phyloP scores from a whole-genome alignment of 78 protist genomes.

The Dictyostelium brefeldianum region DNA sequence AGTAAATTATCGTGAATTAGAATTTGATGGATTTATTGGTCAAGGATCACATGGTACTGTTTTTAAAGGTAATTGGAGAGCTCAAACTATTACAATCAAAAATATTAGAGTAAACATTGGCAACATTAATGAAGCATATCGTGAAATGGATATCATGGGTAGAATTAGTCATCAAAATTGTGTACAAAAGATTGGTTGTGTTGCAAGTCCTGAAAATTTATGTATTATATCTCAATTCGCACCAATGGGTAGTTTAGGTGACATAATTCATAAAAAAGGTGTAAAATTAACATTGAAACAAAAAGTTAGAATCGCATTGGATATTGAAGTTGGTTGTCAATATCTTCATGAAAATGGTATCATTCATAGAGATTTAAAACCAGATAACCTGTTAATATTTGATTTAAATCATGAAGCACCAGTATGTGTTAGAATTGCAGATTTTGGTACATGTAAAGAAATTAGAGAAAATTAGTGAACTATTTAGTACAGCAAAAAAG shows the following conservation, averaged over 20 bases:
- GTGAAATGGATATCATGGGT: too few relatives aligned
- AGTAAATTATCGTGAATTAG: conserved; percentile 40
- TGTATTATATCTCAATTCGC: conserved; percentile 11
- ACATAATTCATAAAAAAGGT: too few relatives aligned
- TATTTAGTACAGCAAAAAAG: background rate
- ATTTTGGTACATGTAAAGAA: too few relatives aligned
- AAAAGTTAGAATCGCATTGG: conserved; percentile 35
- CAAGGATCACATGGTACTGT: conserved; percentile 48
- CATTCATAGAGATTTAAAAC: conserved; percentile 75
- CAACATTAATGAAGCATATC: too few relatives aligned
- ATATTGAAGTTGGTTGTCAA: conserved; percentile 56
- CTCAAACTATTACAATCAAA: too few relatives aligned
- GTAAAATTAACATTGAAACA: conserved; percentile 12
- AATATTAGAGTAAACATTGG: background rate
- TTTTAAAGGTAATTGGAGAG: conserved; percentile 46
- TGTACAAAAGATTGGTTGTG: too few relatives aligned
- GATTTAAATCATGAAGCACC: background rate
- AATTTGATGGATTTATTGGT: background rate
- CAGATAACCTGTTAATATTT: conserved; percentile 43
- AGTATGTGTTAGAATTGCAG: too few relatives aligned
- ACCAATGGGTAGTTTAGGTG: too few relatives aligned
- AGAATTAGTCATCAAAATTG: too few relatives aligned
- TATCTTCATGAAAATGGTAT: conserved; percentile 56
- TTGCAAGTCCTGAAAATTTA: too few relatives aligned
- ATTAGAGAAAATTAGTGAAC: background rate